Evolutionary conservation across 148 eudicot genomes (phyloP), one percentile per base, ranked within the genome.

Genomic region (Rhododendron williamsianum): DNA sequence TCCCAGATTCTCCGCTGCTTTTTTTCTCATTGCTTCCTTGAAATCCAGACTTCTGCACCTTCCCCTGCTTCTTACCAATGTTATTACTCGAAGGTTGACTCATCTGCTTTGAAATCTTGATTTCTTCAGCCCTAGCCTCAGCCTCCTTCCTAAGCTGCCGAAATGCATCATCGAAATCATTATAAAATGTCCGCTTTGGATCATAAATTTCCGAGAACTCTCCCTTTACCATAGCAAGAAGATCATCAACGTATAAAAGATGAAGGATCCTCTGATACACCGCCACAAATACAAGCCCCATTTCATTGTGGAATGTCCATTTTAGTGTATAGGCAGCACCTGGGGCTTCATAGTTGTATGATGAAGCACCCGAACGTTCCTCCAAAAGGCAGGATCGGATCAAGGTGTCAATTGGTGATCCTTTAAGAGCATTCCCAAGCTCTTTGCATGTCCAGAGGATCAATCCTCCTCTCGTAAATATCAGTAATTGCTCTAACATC

Each of bases 401-500:
- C 91, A 97, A 88, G 65, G 96, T 92, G 67, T 97, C 98, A 67
- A 97, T 95, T 1, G 99, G 99, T 1, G 99, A 97, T 1, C 99
- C 98, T 89, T 92, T 93, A 6, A 97, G 90, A 52, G 96, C 99
- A 87, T 95, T 92, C 35, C 96, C 93, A 12, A 97, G 91, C 89
- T 97, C 98, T 30, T 92, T 95, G 86, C 98, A 97, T 0, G 98
- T 92, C 99, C 99, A 97, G 87, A 97, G 98, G 90, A 97, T 91
- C 82, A 97, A 86, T 23, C 99, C 99, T 88, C 99, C 99, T 89
- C 99, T 92, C 0, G 98, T 97, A 73, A 97, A 97, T 83, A 97
- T 95, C 78, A 97, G 90, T 78, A 97, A 89, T 85, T 97, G 98
- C 88, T 95, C 98, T 87, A 97, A 93, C 99, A 97, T 97, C 67